These are phyloP conservation scores for Russula sp. DNA, from an alignment of 768 basidiomycete species.

Conservation along the genomic window DNA sequence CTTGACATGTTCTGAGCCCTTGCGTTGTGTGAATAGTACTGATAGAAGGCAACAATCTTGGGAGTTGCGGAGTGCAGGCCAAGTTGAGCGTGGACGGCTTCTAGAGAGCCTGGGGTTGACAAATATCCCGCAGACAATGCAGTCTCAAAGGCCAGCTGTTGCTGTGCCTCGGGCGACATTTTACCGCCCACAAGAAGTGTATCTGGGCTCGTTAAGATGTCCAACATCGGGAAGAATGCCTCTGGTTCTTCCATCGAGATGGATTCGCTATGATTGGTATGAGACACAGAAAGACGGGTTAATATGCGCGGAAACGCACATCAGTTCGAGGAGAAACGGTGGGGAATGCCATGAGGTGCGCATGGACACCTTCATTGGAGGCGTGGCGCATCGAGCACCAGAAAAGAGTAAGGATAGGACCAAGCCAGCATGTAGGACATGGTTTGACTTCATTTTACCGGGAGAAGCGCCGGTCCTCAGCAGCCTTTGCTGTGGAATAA, in stretches of 20 bases:
- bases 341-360: conserved; percentile 35
- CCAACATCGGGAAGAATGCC: conserved; percentile 71
- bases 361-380: conserved; percentile 34
- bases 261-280: conserved; percentile 58
- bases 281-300: neutral
- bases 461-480: neutral
- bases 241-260: conserved; percentile 65
- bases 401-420: conserved; percentile 4
- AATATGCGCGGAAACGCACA: neutral
- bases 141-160: conserved; percentile 49
- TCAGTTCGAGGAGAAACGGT: conserved; percentile 23
- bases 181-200: conserved; percentile 32
- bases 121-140: conserved; percentile 45
- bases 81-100: conserved; percentile 63
- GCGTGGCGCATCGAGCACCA: conserved; percentile 16
- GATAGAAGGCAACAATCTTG: conserved; percentile 77
- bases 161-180: conserved; percentile 44
- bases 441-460: conserved; percentile 6
- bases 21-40: conserved; percentile 48
- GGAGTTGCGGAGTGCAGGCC: conserved; percentile 75
- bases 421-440: conserved; percentile 3
- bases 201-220: conserved; percentile 53
- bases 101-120: conserved; percentile 43
- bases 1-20: conserved; percentile 27
- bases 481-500: neutral